phyloP scores from a whole-genome alignment of 441 rosid species.

The Jatropha podagrica region DNA sequence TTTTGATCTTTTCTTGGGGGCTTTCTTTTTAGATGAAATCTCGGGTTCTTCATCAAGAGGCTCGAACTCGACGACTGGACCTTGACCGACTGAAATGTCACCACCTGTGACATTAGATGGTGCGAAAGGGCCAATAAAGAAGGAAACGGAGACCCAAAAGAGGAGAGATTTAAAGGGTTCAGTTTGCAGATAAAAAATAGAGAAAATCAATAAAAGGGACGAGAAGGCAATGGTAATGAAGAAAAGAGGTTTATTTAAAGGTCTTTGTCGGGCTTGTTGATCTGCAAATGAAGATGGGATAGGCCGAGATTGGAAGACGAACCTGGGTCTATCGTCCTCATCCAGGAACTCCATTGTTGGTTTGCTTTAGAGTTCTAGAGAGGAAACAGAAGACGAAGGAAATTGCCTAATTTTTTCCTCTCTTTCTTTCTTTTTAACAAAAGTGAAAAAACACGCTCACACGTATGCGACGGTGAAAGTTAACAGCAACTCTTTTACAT shows the following conservation, averaged over 20 bases:
- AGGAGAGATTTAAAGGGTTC: conserved; percentile 64
- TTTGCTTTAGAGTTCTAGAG: neutral
- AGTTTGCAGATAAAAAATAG: conserved; percentile 54
- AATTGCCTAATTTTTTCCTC: no score
- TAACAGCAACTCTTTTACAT: no score
- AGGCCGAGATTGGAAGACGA: conserved; percentile 68
- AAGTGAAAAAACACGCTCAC: no score
- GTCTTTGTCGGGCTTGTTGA: conserved; percentile 3
- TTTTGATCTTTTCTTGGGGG: conserved; percentile 49
- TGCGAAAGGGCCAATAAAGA: no score
- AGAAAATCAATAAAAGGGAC: conserved; percentile 39
- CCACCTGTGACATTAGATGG: conserved; percentile 57
- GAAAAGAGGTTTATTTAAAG: conserved; percentile 34
- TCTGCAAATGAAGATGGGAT: conserved; percentile 27
- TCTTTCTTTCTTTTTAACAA: no score
- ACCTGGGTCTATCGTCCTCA: conserved; percentile 48
- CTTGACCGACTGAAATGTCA: conserved; percentile 66
- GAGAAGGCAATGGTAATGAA: conserved; percentile 39
- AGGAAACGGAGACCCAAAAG: conserved; percentile 39
- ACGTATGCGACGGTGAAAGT: no score
- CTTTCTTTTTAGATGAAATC: conserved; percentile 41
- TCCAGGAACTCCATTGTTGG: conserved; percentile 73
- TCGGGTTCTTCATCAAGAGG: conserved; percentile 34
- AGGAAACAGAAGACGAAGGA: no score
- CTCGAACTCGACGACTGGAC: conserved; percentile 45